A percentile compares a stretch with the other conserved stretches of the same genome.
Evolutionary conservation across 148 eudicot species (phyloP).

Genomic region (Diospyros lotus): DNA sequence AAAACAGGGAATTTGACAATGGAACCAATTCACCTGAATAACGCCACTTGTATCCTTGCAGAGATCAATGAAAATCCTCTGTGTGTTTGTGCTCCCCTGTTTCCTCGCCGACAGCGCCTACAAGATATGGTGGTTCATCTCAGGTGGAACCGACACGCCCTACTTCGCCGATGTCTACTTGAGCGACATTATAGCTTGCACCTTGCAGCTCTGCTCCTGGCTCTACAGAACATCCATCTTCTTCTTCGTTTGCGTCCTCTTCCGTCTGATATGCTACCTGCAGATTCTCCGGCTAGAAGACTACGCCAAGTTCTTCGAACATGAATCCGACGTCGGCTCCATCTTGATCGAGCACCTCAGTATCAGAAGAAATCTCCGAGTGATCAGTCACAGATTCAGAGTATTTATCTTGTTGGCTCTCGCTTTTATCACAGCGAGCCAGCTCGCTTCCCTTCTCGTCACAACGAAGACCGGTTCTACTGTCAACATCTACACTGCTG

Average conservation of each 20-base stretch:
- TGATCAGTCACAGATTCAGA: conserved; percentile 86
- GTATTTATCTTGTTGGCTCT: conserved; percentile 55
- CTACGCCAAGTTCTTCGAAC: conserved; percentile 66
- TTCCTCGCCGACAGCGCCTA: conserved; percentile 52
- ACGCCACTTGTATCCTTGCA: conserved; percentile 27
- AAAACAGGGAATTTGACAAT: too few species aligned
- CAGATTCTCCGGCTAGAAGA: conserved; percentile 79
- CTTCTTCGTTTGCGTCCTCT: conserved; percentile 72
- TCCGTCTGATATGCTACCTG: conserved; percentile 68
- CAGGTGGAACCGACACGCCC: conserved; percentile 65
- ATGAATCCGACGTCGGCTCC: conserved; percentile 61
- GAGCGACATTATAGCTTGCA: conserved; percentile 55
- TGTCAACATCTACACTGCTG: conserved; percentile 63
- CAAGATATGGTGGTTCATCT: conserved; percentile 89
- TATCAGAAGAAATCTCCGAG: conserved; percentile 60
- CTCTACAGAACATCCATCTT: conserved; percentile 71
- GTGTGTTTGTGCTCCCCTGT: conserved; percentile 67
- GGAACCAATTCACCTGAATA: too few species aligned
- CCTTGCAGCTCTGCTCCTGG: conserved; percentile 67
- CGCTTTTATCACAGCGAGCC: conserved; percentile 70
- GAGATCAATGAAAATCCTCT: conserved; percentile 69
- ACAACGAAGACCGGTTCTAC: conserved; percentile 40
- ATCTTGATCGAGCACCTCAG: conserved; percentile 69
- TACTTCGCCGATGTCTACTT: conserved; percentile 38
- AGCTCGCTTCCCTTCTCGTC: conserved; percentile 68